Base-by-base conservation (phyloP, 768 basidiomycete genomes). In the Leccinellum albellum region DNA sequence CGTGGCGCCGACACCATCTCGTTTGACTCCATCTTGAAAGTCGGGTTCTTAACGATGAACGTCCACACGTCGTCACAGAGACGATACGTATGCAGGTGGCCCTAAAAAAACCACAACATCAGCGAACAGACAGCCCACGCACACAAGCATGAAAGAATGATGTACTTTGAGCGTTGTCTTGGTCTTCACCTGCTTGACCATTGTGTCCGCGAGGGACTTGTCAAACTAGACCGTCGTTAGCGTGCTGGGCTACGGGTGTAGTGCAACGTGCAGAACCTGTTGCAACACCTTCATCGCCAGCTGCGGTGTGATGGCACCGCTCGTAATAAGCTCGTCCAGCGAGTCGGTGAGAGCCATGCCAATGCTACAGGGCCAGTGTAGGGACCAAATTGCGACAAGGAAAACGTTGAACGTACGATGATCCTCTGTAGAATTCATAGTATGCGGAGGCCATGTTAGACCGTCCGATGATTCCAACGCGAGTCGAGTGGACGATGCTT, bases 11-110 rank as follows among this genome's bases (percentile, higher is more conserved):
- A 76, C 56, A 93, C 84, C 70, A 85, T 76, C 67, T 91, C 87
- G 71, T 89, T 90, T 61, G 86, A 83, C 73, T 99, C 97, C 88
- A 98, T 94, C 76, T 98, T 98, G 76, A 99, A 96, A 15, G 77
- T 76, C 9, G 95, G 89, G 64, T 95, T 87, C 73, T 94, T 91
- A 51, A 98, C 90, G 60, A 96, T 91, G 73, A 98, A 99, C 53
- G 96, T 98, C 97, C 97, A 98, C 49, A 98, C 96, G 68, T 95
- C 94, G 75, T 96, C 94, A 71, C 91, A 93, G 4, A 93, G 80
- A 8, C 92, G 85, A 73, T 97, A 99, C 2, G 94, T 98, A 63
- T 89, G 84, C 54, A 98, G 75, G 70, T 95, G 90, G 17, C 94
- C 96, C 92, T 91, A 61, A 13, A 51, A 13, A 51, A 54, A 44